phyloP scores from a whole-genome alignment of 2,329 filamentous ascomycete genomes.

The Nigrospora sphaerica region DNA sequence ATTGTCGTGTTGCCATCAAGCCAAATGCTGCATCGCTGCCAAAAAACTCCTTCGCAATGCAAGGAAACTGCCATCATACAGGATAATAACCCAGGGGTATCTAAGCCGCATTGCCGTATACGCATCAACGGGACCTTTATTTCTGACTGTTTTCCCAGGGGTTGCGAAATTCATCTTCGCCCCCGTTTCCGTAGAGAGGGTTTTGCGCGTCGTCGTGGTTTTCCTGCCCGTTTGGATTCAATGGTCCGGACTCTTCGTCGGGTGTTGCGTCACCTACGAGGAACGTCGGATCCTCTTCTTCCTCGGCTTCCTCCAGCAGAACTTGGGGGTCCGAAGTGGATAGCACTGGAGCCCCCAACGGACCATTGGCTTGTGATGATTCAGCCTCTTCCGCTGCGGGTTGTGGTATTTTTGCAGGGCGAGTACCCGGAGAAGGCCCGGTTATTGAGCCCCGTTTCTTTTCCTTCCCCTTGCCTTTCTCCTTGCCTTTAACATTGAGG shows the following conservation, averaged over 20 bases:
- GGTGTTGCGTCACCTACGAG: constrained; percentile 13
- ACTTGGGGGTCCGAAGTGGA: constrained; percentile 23
- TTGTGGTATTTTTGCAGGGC: constrained; percentile 4
- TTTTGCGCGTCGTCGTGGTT: neutral
- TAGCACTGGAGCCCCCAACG: constrained; percentile 21
- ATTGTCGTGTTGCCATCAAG: too few relatives aligned
- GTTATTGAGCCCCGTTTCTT: constrained; percentile 13
- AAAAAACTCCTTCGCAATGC: too few relatives aligned
- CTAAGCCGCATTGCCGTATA: too few relatives aligned
- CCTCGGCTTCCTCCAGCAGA: constrained; percentile 22
- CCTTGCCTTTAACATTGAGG: constrained; percentile 13
- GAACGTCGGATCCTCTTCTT: constrained; percentile 16
- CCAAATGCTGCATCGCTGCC: too few relatives aligned
- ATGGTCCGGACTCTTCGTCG: constrained; percentile 11
- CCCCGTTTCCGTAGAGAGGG: constrained; percentile 11
- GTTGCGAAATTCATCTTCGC: constrained; percentile 37
- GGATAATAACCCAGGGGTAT: too few relatives aligned
- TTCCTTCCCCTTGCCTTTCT: constrained; percentile 23
- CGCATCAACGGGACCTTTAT: too few relatives aligned
- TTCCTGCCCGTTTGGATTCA: neutral
- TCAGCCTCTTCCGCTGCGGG: constrained; percentile 17
- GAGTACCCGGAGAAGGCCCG: constrained; percentile 10
- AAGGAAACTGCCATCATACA: too few relatives aligned
- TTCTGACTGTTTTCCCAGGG: constrained; percentile 27
- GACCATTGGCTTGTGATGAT: constrained; percentile 20